Evolutionary conservation across 164 flowering plant genomes (phyloP).

Genomic region (Liriodendron chinense): DNA sequence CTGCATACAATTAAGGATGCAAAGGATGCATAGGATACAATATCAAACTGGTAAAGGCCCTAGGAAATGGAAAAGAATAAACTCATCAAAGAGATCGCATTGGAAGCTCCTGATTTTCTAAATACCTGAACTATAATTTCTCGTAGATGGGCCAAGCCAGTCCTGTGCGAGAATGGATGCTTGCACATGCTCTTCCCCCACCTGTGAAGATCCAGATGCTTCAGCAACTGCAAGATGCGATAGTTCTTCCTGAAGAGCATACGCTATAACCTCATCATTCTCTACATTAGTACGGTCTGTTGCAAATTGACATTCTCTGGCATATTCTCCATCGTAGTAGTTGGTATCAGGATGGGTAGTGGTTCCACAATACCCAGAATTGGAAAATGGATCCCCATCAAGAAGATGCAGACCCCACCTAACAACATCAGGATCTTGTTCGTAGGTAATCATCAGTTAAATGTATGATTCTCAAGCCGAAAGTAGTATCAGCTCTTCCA

Average conservation of each 20-base stretch:
- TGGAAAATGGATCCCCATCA: conserved; percentile 39
- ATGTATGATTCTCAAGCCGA: neutral
- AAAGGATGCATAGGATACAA: neutral
- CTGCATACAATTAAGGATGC: conserved; percentile 26
- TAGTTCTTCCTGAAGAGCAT: conserved; percentile 70
- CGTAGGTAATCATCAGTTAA: conserved; percentile 31
- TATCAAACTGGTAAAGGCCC: neutral
- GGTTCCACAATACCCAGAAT: conserved; percentile 42
- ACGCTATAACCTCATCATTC: conserved; percentile 63
- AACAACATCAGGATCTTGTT: conserved; percentile 78
- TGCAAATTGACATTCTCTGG: conserved; percentile 31
- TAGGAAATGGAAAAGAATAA: neutral
- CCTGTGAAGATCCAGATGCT: conserved; percentile 39
- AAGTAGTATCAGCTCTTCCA: neutral
- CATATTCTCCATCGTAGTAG: conserved; percentile 38
- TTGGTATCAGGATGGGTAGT: conserved; percentile 29
- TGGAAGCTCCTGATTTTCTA: neutral
- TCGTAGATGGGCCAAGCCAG: conserved; percentile 46
- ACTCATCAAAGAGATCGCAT: neutral
- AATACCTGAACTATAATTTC: conserved; percentile 38
- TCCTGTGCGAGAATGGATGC: conserved; percentile 45
- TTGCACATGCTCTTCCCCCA: conserved; percentile 40
- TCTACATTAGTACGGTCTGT: conserved; percentile 33
- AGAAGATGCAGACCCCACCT: conserved; percentile 77
- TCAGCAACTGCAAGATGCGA: conserved; percentile 65